Conservation (phyloP, 2,329 filamentous ascomycete genomes). For the Onygenales sp. region DNA sequence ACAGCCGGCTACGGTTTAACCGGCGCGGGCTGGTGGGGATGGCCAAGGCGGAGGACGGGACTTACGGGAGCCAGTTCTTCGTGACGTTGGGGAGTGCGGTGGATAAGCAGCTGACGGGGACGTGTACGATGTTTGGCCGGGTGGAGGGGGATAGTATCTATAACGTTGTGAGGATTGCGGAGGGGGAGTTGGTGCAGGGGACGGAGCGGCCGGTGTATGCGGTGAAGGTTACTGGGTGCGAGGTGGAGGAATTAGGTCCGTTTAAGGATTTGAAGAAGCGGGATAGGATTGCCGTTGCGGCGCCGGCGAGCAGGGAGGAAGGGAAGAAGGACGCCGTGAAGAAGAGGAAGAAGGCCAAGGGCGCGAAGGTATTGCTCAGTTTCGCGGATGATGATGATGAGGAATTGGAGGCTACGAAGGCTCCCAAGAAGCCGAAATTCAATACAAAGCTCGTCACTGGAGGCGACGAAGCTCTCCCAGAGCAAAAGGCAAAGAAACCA, state of each 20-base stretch:
- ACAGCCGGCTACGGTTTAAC: conserved; percentile 87
- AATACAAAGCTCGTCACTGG: conserved; percentile 34
- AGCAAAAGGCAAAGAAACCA: conserved; percentile 8
- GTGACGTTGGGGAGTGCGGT: conserved; percentile 70
- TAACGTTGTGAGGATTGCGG: conserved; percentile 87
- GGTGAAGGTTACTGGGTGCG: conserved; percentile 54
- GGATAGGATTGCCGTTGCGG: conserved; percentile 23
- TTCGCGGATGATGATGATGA: conserved; percentile 37
- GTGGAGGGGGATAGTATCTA: conserved; percentile 92
- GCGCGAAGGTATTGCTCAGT: conserved; percentile 36
- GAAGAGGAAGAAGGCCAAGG: conserved; percentile 34
- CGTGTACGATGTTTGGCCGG: conserved; percentile 89
- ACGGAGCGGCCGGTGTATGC: conserved; percentile 80
- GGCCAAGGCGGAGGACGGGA: conserved; percentile 66
- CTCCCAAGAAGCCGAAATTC: conserved; percentile 38
- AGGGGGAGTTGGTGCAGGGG: conserved; percentile 69
- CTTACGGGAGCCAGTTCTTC: conserved; percentile 96
- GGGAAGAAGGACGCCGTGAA: conserved; percentile 21
- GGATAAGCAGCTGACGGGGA: conserved; percentile 73
- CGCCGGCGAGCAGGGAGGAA: conserved; percentile 9
- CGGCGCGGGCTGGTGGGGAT: conserved; percentile 85
- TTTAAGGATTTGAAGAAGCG: conserved; percentile 36
- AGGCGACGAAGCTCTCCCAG: conserved; percentile 17
- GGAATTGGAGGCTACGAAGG: conserved; percentile 26
- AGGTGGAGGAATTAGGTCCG: conserved; percentile 37